Percentiles rank a stretch among this genome's conserved stretches.
These are phyloP conservation scores for Ziziphus jujuba DNA, from an alignment of 306 rosid genomes.

Conservation along the genomic window DNA sequence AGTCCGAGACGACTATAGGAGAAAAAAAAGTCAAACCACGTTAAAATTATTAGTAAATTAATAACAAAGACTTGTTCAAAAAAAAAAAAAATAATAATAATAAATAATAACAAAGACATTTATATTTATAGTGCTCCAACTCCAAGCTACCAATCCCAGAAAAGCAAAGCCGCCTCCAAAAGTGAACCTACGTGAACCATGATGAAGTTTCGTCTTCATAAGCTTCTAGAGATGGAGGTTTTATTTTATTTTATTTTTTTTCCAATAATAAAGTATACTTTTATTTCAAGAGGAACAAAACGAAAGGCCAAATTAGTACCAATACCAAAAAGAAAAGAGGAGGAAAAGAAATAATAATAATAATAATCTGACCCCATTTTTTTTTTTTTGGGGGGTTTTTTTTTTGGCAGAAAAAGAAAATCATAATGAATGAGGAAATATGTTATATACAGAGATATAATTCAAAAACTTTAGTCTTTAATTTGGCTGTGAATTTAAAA, in stretches of 20 bases:
- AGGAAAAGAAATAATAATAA: too few relatives aligned
- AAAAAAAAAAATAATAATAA: neutral
- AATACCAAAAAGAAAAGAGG: too few relatives aligned
- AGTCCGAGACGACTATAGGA: too few relatives aligned
- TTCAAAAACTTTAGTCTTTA: too few relatives aligned
- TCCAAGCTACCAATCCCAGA: neutral
- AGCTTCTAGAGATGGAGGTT: constrained; percentile 23
- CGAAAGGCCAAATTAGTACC: neutral
- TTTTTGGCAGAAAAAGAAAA: too few relatives aligned
- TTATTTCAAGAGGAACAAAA: neutral
- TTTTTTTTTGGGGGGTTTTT: too few relatives aligned
- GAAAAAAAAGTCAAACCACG: neutral
- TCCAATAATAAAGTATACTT: neutral
- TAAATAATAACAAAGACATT: neutral
- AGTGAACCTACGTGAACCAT: constrained; percentile 20
- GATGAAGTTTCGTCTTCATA: constrained; percentile 7
- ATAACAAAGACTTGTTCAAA: too few relatives aligned
- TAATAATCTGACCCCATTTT: too few relatives aligned
- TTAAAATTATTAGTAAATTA: neutral
- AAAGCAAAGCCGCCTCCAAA: constrained; percentile 31
- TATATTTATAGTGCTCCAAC: neutral
- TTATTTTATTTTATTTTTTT: neutral
- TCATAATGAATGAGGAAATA: too few relatives aligned
- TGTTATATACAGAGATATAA: too few relatives aligned
- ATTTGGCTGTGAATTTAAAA: too few relatives aligned